Base-by-base conservation (phyloP, 805 yeast genomes). In the Pichia manshurica region DNA sequence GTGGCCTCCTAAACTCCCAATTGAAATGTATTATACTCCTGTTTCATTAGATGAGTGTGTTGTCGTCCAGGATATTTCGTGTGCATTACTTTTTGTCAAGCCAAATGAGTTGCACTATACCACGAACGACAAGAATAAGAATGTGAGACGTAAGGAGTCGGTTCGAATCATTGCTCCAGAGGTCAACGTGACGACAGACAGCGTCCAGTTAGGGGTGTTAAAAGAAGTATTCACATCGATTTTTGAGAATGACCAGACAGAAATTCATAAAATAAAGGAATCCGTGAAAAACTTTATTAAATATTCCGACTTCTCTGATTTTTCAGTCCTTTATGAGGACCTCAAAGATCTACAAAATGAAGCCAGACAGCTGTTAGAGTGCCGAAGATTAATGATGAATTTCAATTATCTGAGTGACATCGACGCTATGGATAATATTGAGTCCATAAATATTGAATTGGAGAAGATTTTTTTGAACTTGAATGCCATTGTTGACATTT, bases 1-100 rank as follows among this genome's bases (percentile, higher is more conserved):
- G 9, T 82, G 87, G 87, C 86, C 87, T 0, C 87, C 87, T 0
- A 75, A 78, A 74, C 55, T 82, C 19, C 85, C 86, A 0, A 55
- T 79, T 45, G 89, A 82, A 58, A 71, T 78, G 55, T 78, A 84
- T 57, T 77, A 76, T 53, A 74, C 75, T 40, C 69, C 74, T 10
- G 67, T 69, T 0, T 42, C 66, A 5, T 58, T 81, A 44, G 64
- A 64, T 4, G 68, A 71, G 19, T 68, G 73, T 44, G 63, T 75
- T 5, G 71, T 82, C 35, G 66, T 81, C 32, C 74, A 77, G 48
- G 69, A 78, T 47, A 68, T 77, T 37, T 77, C 84, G 0, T 64
- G 74, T 67, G 81, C 76, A 2, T 49, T 78, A 21, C 64, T 77
- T 2, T 67, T 68, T 48, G 71, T 69, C 10, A 69, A 70, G 43